These are phyloP conservation scores for Termitomyces sp. DNA, from an alignment of 768 basidiomycete genomes.

Conservation along the genomic window DNA sequence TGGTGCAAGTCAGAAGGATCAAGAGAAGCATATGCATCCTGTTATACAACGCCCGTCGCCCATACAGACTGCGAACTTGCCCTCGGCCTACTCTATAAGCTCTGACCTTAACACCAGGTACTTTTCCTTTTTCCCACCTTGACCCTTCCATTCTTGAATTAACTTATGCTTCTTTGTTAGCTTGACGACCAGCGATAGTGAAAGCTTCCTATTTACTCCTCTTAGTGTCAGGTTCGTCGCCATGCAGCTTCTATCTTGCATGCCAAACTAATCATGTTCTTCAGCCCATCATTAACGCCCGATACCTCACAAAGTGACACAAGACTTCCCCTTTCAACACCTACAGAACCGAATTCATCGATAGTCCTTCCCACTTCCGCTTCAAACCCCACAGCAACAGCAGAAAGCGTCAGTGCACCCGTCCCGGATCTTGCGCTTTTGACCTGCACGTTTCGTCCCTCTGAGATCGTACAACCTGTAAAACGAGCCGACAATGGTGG, in stretches of 20 bases:
- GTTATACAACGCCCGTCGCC: slow-evolving; percentile 29
- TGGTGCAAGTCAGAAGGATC: slow-evolving; percentile 21
- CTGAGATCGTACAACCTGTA: slow-evolving; percentile 30
- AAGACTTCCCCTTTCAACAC: background rate
- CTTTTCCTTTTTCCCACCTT: background rate
- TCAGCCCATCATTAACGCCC: background rate
- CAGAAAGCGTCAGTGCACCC: background rate
- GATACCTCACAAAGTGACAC: background rate
- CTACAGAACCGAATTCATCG: background rate
- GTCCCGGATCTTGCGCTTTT: slow-evolving; percentile 20
- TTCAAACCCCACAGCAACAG: background rate
- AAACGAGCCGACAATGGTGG: slow-evolving; percentile 1
- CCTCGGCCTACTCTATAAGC: slow-evolving; percentile 2
- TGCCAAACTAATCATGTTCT: background rate
- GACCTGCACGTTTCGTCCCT: slow-evolving; percentile 37
- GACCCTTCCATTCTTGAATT: background rate
- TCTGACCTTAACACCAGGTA: slow-evolving; percentile 8
- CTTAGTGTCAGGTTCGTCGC: background rate
- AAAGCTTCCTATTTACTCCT: background rate
- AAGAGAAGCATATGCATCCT: slow-evolving; percentile 52
- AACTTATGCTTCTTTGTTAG: background rate
- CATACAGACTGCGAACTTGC: slow-evolving; percentile 12
- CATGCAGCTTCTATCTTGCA: background rate
- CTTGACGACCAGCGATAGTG: background rate
- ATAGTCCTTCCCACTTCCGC: background rate